A percentile compares a stretch with the other conserved stretches of the same genome.
Evolutionary conservation across 2,329 filamentous ascomycete species (phyloP).

Genomic region (Mycosphaerella sp.): DNA sequence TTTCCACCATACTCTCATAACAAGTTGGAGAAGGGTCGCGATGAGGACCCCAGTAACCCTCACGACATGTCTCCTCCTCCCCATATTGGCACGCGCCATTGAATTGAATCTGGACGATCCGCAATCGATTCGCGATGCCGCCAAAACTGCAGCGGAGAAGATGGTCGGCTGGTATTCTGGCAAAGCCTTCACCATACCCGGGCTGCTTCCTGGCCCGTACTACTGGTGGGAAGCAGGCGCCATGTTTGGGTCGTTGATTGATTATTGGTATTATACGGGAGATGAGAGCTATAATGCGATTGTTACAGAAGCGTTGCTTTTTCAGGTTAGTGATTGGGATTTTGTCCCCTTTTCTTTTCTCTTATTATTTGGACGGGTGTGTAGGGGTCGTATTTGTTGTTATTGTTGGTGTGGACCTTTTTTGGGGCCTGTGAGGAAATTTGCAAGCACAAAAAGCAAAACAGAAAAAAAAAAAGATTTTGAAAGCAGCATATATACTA

Average conservation of each 20-base stretch:
- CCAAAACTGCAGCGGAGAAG: conserved; percentile 38
- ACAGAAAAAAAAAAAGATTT: too few relatives aligned
- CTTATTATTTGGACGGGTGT: too few relatives aligned
- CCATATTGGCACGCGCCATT: conserved; percentile 16
- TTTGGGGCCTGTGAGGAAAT: conserved; percentile 20
- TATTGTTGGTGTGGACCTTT: too few relatives aligned
- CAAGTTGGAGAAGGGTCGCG: too few relatives aligned
- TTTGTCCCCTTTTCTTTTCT: too few relatives aligned
- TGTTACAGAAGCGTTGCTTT: conserved; percentile 52
- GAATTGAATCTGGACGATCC: conserved; percentile 21
- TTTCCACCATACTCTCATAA: too few relatives aligned
- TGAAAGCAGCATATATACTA: too few relatives aligned
- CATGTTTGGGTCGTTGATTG: conserved; percentile 61
- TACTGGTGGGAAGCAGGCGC: conserved; percentile 65
- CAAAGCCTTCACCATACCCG: conserved; percentile 45
- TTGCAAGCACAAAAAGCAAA: too few relatives aligned
- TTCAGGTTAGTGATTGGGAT: conserved; percentile 48
- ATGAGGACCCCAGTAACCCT: not conserved
- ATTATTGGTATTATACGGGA: conserved; percentile 64
- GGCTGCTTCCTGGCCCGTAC: conserved; percentile 56
- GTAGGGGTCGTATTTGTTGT: too few relatives aligned
- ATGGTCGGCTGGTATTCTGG: conserved; percentile 50
- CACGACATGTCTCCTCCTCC: not conserved
- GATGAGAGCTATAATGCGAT: conserved; percentile 57
- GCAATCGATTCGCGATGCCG: conserved; percentile 41